These are phyloP conservation scores for Annulohypoxylon stygium DNA, from an alignment of 495 filamentous ascomycete species.

Conservation along the genomic window DNA sequence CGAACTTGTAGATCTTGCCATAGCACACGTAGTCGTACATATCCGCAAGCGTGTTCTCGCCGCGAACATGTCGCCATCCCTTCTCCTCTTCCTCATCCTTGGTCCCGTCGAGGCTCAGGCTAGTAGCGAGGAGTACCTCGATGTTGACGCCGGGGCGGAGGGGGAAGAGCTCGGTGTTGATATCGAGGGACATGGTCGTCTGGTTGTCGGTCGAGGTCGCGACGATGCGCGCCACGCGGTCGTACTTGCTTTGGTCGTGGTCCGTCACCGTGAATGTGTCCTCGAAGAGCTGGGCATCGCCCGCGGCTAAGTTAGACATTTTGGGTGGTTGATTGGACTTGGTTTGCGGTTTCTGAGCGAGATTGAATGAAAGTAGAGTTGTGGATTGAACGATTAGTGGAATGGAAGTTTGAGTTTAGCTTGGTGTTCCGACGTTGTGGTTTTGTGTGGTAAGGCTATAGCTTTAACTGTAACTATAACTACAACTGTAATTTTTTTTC, in stretches of 20 bases:
- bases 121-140: slow-evolving; percentile 82
- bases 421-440: background rate
- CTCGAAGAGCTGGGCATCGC: slow-evolving; percentile 91
- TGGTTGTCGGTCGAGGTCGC: slow-evolving; percentile 76
- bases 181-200: slow-evolving; percentile 85
- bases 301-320: slow-evolving; percentile 64
- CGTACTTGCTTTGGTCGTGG: slow-evolving; percentile 88
- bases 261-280: slow-evolving; percentile 86
- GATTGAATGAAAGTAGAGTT: background rate
- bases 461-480: background rate
- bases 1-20: slow-evolving; percentile 97
- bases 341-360: background rate
- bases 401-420: background rate
- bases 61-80: slow-evolving; percentile 84
- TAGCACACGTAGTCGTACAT: slow-evolving; percentile 97
- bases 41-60: slow-evolving; percentile 85
- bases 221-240: slow-evolving; percentile 86
- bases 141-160: slow-evolving; percentile 77
- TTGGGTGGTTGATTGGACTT: background rate
- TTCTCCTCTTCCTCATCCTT: slow-evolving; percentile 69
- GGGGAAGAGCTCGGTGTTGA: slow-evolving; percentile 94
- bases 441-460: background rate
- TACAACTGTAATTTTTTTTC: background rate
- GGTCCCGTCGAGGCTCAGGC: slow-evolving; percentile 84
- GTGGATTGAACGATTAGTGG: background rate